phyloP scores from a whole-genome alignment of 176 grass and related monocot species.

The Hsuehochloa calcarea region DNA sequence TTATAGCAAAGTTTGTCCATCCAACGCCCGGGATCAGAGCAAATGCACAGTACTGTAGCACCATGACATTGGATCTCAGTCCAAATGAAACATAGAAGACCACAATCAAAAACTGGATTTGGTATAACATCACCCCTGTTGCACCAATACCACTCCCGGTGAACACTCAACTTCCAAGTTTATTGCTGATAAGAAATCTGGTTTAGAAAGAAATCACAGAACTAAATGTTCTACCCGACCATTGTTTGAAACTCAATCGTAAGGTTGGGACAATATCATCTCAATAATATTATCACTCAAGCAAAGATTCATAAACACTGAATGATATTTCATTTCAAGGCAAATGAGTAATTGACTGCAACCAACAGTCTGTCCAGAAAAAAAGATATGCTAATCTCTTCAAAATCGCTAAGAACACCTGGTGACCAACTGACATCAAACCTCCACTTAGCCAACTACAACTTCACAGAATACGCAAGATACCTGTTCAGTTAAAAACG shows the following conservation, averaged over 20 bases:
- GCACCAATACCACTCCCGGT: not conserved
- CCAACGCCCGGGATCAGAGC: no score
- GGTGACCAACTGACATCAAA: not conserved
- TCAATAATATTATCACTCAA: not conserved
- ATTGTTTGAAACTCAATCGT: not conserved
- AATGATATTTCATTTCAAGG: conserved; percentile 15
- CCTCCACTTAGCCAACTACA: not conserved
- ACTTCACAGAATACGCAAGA: not conserved
- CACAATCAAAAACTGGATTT: not conserved
- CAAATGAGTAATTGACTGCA: not conserved
- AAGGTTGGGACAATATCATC: not conserved
- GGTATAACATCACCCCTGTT: not conserved
- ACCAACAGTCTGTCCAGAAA: conserved; percentile 21
- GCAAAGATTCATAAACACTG: not conserved
- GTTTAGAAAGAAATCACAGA: not conserved
- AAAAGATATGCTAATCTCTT: conserved; percentile 19
- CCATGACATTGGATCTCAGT: no score
- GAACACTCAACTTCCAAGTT: not conserved
- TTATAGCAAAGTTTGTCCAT: no score
- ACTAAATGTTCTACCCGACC: not conserved
- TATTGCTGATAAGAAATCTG: not conserved
- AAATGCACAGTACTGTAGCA: no score
- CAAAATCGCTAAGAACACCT: not conserved
- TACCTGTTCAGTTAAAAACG: not conserved
- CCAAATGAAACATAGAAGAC: not conserved